phyloP scores from a whole-genome alignment of 2,329 filamentous ascomycete genomes.

The Zalaria sp. region DNA sequence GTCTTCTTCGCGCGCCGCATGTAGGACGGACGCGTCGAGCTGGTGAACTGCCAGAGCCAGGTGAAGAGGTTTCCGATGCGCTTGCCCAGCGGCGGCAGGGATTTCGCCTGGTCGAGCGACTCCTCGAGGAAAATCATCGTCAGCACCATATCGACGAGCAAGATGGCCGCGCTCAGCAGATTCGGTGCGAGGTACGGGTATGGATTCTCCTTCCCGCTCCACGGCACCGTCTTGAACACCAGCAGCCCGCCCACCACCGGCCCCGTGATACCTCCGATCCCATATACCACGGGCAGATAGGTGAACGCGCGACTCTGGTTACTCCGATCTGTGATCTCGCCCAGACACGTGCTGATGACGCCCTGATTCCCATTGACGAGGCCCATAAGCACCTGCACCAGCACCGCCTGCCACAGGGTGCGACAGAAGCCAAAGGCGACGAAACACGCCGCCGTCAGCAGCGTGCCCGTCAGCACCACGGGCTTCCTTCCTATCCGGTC shows the following conservation, averaged over 20 bases:
- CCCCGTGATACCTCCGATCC: constrained; percentile 82
- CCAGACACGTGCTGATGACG: constrained; percentile 82
- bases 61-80: constrained; percentile 47
- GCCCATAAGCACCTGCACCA: constrained; percentile 84
- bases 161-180: constrained; percentile 56
- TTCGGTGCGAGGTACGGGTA: constrained; percentile 85
- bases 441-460: constrained; percentile 72
- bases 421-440: constrained; percentile 75
- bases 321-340: constrained; percentile 86
- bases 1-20: constrained; percentile 23
- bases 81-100: constrained; percentile 45
- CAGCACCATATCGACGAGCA: constrained; percentile 58
- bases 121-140: constrained; percentile 76
- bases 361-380: constrained; percentile 90
- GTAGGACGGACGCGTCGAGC: constrained; percentile 45
- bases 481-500: constrained; percentile 71
- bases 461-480: constrained; percentile 66
- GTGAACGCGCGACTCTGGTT: constrained; percentile 92
- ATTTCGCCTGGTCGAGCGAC: constrained; percentile 55
- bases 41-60: constrained; percentile 58
- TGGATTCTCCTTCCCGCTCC: constrained; percentile 36
- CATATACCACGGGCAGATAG: constrained; percentile 92
- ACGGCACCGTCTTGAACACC: constrained; percentile 49
- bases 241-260: constrained; percentile 81
- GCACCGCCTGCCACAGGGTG: constrained; percentile 67